Conservation (phyloP, 192 early-diverging fungal species). For the Coemansia sp. region DNA sequence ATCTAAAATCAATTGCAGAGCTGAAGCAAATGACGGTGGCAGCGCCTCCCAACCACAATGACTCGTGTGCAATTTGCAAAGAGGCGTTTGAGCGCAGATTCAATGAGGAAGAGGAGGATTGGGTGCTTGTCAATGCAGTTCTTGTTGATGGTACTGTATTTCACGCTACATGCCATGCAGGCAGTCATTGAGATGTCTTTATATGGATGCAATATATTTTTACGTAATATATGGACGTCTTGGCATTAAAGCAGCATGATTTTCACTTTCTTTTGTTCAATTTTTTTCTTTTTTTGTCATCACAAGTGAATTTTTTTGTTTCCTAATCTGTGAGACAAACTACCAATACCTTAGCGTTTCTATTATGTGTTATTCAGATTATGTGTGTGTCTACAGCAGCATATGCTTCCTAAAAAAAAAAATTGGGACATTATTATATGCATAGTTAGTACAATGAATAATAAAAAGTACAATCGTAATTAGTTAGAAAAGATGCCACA, state of each 20-base stretch:
- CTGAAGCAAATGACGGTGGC: slow-evolving; percentile 44
- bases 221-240: not conserved
- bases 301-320: not conserved
- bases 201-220: not conserved
- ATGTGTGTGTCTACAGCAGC: not conserved
- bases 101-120: slow-evolving; percentile 75
- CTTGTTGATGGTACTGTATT: slow-evolving; percentile 55
- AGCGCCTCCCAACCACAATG: slow-evolving; percentile 50
- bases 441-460: not conserved
- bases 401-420: not conserved
- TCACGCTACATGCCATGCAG: slow-evolving; percentile 49
- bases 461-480: not conserved
- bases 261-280: too few species aligned
- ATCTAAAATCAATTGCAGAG: slow-evolving; percentile 28
- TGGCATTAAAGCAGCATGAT: not conserved
- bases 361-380: not conserved
- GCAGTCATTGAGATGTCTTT: not conserved
- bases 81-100: slow-evolving; percentile 73
- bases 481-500: not conserved
- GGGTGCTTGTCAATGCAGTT: slow-evolving; percentile 71
- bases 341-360: not conserved
- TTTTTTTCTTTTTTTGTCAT: slow-evolving; percentile 2
- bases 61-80: slow-evolving; percentile 71
- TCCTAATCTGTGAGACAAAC: not conserved
- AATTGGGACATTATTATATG: not conserved